Conservation (phyloP, 108 stramenopile genomes). For the Cylindrotheca fusiformis region DNA sequence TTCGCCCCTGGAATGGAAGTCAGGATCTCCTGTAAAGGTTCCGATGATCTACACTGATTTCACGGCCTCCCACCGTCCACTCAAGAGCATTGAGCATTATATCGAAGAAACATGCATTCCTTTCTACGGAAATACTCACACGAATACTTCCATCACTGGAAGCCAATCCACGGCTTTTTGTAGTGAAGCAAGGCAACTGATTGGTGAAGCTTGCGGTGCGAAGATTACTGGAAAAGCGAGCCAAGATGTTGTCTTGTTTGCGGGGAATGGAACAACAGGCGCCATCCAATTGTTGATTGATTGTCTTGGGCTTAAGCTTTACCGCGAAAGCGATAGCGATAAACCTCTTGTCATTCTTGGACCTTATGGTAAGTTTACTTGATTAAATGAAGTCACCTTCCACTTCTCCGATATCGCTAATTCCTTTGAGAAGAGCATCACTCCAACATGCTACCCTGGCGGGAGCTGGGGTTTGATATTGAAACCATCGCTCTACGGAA, state of each 20-base stretch:
- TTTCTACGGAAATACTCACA: conserved; percentile 94
- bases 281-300: conserved; percentile 82
- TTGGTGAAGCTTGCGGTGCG: conserved; percentile 82
- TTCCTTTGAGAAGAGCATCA: conserved; percentile 87
- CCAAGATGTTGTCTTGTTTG: conserved; percentile 91
- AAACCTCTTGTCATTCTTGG: conserved; percentile 88
- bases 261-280: conserved; percentile 92
- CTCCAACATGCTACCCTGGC: conserved; percentile 95
- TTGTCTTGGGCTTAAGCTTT: conserved; percentile 47
- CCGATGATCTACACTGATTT: conserved; percentile 88
- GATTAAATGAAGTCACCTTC: not conserved
- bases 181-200: conserved; percentile 87
- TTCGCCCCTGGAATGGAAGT: conserved; percentile 27
- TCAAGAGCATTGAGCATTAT: conserved; percentile 69
- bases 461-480: conserved; percentile 86
- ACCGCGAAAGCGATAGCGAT: conserved; percentile 8
- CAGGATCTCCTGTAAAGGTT: conserved; percentile 22
- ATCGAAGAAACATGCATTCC: conserved; percentile 65
- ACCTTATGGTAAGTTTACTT: conserved; percentile 45
- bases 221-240: conserved; percentile 88
- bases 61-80: conserved; percentile 76
- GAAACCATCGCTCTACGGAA: conserved; percentile 53
- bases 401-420: too few species aligned
- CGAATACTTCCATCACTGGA: conserved; percentile 83
- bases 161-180: conserved; percentile 89